Conservation (phyloP, 2,329 filamentous ascomycete species). For the Fulvia fulva region DNA sequence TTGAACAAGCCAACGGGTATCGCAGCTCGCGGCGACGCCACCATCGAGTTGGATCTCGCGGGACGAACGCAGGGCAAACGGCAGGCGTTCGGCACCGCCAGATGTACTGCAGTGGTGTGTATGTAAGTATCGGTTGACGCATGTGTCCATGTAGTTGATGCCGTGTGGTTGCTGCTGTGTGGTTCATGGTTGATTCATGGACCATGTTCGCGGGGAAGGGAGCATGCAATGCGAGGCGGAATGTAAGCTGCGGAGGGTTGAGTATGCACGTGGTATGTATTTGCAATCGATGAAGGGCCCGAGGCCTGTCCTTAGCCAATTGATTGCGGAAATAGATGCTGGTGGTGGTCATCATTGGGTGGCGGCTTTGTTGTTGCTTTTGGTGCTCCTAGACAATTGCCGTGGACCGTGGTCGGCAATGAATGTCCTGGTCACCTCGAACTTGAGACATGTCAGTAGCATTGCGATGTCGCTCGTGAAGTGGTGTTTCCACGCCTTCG, state of each 20-base stretch:
- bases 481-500: too few species aligned
- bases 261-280: too few species aligned
- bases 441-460: neutral
- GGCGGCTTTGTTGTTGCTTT: neutral
- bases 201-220: neutral
- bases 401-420: neutral
- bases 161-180: neutral
- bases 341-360: neutral
- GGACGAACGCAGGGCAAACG: neutral
- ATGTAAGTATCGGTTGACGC: neutral
- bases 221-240: neutral
- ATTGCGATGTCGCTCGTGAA: neutral
- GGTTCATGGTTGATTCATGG: neutral
- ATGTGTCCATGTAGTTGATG: neutral
- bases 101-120: neutral
- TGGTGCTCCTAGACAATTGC: neutral
- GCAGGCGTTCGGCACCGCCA: neutral
- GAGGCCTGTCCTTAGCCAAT: neutral
- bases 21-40: too few species aligned
- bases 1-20: neutral
- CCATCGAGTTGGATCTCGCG: neutral
- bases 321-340: neutral
- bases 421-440: neutral
- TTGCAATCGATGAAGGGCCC: neutral
- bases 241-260: neutral